Evolutionary conservation across 1,284 basidiomycete genomes (phyloP), one percentile per base, ranked within the genome.

Genomic region (Tilletia caries): DNA sequence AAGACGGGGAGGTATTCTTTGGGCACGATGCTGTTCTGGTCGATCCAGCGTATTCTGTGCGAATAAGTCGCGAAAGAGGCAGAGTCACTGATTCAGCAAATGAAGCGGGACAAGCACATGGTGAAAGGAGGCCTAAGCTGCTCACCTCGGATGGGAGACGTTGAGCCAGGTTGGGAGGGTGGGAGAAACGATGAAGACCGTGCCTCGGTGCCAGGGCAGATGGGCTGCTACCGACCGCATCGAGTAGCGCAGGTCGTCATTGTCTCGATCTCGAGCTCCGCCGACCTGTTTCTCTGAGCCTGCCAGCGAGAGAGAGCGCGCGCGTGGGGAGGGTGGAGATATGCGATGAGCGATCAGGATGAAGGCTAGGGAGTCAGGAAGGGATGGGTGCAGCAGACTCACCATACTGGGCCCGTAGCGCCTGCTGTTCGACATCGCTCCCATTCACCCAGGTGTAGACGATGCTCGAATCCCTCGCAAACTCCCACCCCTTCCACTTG

Each of bases 251-350:
- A 68, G 62, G 29, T 68, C 67, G 27, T 68, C 58, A 27, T 68
- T 68, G 67, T 68, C 67, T 2, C 67, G 62, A 64, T 68, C 67
- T n/a, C 67, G 41, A 27, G 50, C 60, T 25, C 67, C 67, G 48
- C 58, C 67, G 4, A 65, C 65, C 18, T 52, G 50, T 13, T 50
- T 67, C 44, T 27, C 66, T 29, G 58, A 62, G 27, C 58, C 58
- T 62, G 58, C n/a, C 23, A 18, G n/a, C 50, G 50, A 25, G 54
- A 29, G 29, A 29, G 54, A 29, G 4, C 18, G 54, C 25, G 27
- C 29, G 4, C 10, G 54, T 8, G 48, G n/a, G 13, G 48, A 50
- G 20, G 48, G 8, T n/a, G n/a, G n/a, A 54, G 52, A 54, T 54
- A 23, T 27, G 52, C n/a, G n/a, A n/a, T n/a, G n/a, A n/a, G n/a